phyloP scores from a whole-genome alignment of 1,139 yeast species.

The Geotrichum candidum region DNA sequence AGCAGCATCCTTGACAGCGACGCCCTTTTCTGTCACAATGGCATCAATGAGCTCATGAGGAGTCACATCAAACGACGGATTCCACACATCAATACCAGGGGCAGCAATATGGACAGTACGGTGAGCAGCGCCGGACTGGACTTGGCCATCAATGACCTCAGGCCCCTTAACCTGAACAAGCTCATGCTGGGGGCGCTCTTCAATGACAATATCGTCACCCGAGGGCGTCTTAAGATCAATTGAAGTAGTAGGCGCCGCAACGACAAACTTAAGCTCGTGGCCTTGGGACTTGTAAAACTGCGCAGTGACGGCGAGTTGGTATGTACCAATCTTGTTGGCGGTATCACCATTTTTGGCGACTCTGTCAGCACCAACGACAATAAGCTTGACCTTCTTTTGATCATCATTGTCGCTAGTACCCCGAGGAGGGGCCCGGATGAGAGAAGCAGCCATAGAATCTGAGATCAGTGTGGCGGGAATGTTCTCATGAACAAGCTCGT shows the following conservation, averaged over 20 bases:
- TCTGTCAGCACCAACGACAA: constrained; percentile 98
- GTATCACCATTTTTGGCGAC: constrained; percentile 84
- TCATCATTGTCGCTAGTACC: background rate
- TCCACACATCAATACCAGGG: constrained; percentile 82
- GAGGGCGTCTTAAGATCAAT: constrained; percentile 60
- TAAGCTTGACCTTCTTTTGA: constrained; percentile 63
- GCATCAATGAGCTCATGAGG: constrained; percentile 78
- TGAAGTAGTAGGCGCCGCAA: constrained; percentile 93
- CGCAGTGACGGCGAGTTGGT: constrained; percentile 72
- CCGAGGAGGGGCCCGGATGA: constrained; percentile 38
- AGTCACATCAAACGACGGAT: constrained; percentile 93
- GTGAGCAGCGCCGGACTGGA: constrained; percentile 28
- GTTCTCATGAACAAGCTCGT: constrained; percentile 74
- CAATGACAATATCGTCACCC: constrained; percentile 76
- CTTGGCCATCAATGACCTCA: constrained; percentile 36
- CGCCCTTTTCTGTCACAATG: constrained; percentile 76
- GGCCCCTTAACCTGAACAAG: constrained; percentile 74
- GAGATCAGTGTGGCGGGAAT: constrained; percentile 87
- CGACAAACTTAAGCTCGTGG: constrained; percentile 66
- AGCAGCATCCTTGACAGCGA: constrained; percentile 29
- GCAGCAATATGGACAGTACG: constrained; percentile 72
- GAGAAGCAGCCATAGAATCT: constrained; percentile 85
- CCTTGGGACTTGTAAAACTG: constrained; percentile 29
- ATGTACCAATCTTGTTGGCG: constrained; percentile 96
- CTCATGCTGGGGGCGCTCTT: constrained; percentile 79